Base-by-base conservation (phyloP, 2,329 filamentous ascomycete species). In the Hypoxylon sp. region DNA sequence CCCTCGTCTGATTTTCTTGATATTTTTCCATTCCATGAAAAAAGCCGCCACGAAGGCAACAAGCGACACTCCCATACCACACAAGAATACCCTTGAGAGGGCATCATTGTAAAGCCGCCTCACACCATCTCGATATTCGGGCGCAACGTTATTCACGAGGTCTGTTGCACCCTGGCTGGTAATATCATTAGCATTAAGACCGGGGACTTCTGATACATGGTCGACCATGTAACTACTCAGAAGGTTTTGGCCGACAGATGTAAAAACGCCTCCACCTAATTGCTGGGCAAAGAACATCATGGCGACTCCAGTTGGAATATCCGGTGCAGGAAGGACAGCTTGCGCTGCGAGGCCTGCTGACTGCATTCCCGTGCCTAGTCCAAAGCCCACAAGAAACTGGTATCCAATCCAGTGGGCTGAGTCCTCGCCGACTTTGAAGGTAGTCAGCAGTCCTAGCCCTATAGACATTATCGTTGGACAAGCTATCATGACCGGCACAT, bases 281-380 rank as follows among this genome's bases (percentile, higher is more conserved):
- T 83, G 83, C 70, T 84, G 83, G 51, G 79, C 78, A 71, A 86
- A 85, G 53, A 85, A 81, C 52, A 84, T 81, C 44, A 82, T 78
- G 0, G 83, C 77, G 29, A 82, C 81, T 11, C 83, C 83, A 10
- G 79, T 81, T 9, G 83, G 81, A 66, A 85, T 80, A 68, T 85
- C 83, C n/a, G 79, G 78, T 31, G 76, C 68, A 11, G 74, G 75
- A 22, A 85, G 76, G 0, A 84, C 81, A 2, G 83, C 80, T 67
- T 84, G 83, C 0, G 81, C 82, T 0, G 87, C 87, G 19, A 90
- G 84, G 60, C 83, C 80, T 14, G 85, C 81, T 3, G 87, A 84
- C 73, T 90, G 88, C 81, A 91, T 86, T 5, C 86, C 85, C 24
- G 87, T 79, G 2, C 89, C 89, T 3, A 90, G 74, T 0, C 88